phyloP scores from a whole-genome alignment of 2,329 filamentous ascomycete genomes.

The Monilinia aucupariae region DNA sequence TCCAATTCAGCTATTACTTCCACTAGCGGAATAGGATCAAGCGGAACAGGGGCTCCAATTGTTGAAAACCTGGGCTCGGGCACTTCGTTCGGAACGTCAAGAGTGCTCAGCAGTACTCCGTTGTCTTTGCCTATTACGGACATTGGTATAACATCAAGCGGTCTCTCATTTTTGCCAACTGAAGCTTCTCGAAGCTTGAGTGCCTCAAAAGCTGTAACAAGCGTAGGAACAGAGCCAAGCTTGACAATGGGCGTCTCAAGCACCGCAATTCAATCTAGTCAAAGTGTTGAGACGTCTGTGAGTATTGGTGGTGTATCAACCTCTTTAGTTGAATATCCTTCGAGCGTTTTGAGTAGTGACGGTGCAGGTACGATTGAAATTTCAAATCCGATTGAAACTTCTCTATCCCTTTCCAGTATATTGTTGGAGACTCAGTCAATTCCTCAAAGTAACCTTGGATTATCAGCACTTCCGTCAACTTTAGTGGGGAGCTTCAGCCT shows the following conservation, averaged over 20 bases:
- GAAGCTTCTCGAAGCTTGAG: neutral
- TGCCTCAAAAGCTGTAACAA: neutral
- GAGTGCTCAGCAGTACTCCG: neutral
- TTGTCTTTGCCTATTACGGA: neutral
- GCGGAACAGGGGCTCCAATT: neutral
- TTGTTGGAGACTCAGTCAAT: neutral
- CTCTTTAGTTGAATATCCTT: neutral
- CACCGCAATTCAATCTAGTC: neutral
- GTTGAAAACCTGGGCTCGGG: neutral
- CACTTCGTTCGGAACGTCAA: neutral
- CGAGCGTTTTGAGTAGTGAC: neutral
- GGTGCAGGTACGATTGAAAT: neutral
- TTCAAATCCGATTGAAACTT: neutral
- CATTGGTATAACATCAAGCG: neutral
- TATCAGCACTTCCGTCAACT: neutral
- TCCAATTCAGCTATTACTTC: neutral
- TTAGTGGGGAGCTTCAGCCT: neutral
- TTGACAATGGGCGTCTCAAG: neutral
- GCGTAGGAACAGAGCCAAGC: neutral
- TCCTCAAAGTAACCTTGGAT: neutral
- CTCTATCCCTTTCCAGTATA: too few relatives aligned
- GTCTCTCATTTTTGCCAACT: neutral
- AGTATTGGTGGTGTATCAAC: neutral
- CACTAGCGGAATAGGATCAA: neutral
- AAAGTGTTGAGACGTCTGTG: neutral